Evolutionary conservation across 139 green algal genomes (phyloP).

Genomic region (Asterochloris erici): DNA sequence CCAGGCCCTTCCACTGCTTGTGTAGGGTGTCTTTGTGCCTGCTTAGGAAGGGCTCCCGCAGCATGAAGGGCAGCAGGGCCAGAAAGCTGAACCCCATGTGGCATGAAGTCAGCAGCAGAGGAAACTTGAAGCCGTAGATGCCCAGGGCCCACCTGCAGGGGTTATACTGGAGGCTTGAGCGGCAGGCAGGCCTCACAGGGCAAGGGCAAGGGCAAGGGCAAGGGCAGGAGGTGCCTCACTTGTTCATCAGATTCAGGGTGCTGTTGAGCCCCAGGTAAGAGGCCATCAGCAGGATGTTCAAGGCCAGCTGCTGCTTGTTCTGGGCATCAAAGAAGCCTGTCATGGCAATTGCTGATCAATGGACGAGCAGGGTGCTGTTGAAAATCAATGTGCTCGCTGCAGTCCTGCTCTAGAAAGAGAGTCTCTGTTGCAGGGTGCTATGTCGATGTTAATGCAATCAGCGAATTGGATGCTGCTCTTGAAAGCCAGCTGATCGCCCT

Average conservation of each 20-base stretch:
- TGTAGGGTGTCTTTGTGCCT: conserved; percentile 40
- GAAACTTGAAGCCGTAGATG: conserved; percentile 53
- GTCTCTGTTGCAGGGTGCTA: too few species aligned
- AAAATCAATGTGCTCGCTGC: too few species aligned
- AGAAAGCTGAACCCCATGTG: conserved; percentile 60
- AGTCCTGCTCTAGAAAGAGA: too few species aligned
- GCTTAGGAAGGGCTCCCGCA: conserved; percentile 22
- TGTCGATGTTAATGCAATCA: too few species aligned
- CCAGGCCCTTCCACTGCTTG: conserved; percentile 46
- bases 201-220: too few species aligned
- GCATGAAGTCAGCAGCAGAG: conserved; percentile 50
- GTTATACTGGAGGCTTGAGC: background rate
- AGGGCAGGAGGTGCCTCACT: conserved; percentile 15
- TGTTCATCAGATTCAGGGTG: conserved; percentile 25
- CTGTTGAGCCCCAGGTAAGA: conserved; percentile 24
- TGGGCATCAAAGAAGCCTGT: background rate
- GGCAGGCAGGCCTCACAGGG: background rate
- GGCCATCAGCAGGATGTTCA: background rate
- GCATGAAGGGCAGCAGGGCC: conserved; percentile 41
- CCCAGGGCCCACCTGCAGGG: conserved; percentile 36
- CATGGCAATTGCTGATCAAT: background rate
- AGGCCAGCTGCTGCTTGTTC: conserved; percentile 7
- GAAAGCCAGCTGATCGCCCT: too few species aligned
- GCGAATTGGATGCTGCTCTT: too few species aligned
- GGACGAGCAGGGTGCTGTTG: too few species aligned